Conservation (phyloP, 805 yeast genomes). For the Candida maris region DNA sequence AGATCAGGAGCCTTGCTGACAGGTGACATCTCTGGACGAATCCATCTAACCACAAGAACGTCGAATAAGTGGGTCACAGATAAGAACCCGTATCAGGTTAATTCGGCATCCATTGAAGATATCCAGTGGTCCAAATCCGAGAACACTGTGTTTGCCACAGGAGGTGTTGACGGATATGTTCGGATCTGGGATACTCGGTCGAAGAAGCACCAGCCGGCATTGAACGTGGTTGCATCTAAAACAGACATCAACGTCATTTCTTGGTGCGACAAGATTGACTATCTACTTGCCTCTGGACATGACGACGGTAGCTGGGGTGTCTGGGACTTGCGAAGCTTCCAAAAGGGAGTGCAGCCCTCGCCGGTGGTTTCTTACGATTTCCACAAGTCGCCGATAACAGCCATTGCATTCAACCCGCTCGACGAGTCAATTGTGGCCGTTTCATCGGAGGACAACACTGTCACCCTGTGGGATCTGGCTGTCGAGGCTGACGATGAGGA, state of each 20-base stretch:
- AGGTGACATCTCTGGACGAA: slow-evolving; percentile 86
- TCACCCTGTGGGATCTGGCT: slow-evolving; percentile 95
- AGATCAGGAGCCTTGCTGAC: slow-evolving; percentile 77
- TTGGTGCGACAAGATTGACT: slow-evolving; percentile 87
- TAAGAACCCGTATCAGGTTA: slow-evolving; percentile 68
- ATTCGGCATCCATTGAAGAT: slow-evolving; percentile 84
- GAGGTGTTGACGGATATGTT: slow-evolving; percentile 86
- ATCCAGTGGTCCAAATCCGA: slow-evolving; percentile 95
- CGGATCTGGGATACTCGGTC: slow-evolving; percentile 97
- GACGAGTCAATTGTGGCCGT: slow-evolving; percentile 96
- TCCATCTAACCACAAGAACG: slow-evolving; percentile 74
- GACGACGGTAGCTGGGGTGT: slow-evolving; percentile 98
- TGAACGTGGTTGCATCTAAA: slow-evolving; percentile 73
- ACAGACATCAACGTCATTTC: slow-evolving; percentile 92
- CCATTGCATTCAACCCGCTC: slow-evolving; percentile 89
- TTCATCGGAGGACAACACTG: slow-evolving; percentile 94
- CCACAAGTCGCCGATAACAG: slow-evolving; percentile 91
- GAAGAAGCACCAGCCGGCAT: slow-evolving; percentile 85
- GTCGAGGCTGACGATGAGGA: slow-evolving; percentile 99
- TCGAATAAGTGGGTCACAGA: slow-evolving; percentile 83
- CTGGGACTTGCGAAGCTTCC: slow-evolving; percentile 91
- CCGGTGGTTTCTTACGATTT: slow-evolving; percentile 95
- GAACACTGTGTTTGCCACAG: slow-evolving; percentile 90
- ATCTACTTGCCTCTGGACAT: slow-evolving; percentile 90
- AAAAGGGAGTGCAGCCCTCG: slow-evolving; percentile 52